Evolutionary conservation across 306 rosid species (phyloP).

Genomic region (Canavalia ensiformis): DNA sequence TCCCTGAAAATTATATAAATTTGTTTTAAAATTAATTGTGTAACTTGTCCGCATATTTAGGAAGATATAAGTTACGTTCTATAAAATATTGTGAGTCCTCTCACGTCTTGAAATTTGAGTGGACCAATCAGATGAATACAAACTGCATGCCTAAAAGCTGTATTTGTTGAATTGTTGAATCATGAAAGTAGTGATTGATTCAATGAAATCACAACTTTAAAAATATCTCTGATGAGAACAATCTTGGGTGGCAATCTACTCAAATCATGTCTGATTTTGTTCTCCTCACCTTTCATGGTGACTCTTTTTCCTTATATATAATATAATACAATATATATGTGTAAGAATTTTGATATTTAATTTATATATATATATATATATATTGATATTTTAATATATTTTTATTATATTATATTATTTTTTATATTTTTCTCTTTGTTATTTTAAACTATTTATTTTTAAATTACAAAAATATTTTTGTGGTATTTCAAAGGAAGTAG

Average conservation of each 20-base stretch:
- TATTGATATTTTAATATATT: no score
- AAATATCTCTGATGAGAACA: slow-evolving; percentile 11
- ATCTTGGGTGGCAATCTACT: slow-evolving; percentile 32
- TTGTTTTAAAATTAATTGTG: neutral
- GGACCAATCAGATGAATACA: neutral
- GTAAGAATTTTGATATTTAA: no score
- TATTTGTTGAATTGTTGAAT: slow-evolving; percentile 29
- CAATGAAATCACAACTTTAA: neutral
- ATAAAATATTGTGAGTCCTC: neutral
- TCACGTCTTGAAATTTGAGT: neutral
- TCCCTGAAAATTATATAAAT: neutral
- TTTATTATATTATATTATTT: no score
- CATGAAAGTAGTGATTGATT: slow-evolving; percentile 41
- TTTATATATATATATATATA: neutral
- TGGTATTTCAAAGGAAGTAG: no score
- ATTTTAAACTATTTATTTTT: no score
- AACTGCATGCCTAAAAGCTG: neutral
- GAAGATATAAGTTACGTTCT: neutral
- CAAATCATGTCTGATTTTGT: slow-evolving; percentile 40
- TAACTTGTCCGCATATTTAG: neutral
- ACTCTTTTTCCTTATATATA: neutral
- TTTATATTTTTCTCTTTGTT: no score
- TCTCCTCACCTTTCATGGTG: neutral
- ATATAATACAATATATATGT: neutral
- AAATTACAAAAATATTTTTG: no score